Evolutionary conservation across 805 yeast genomes (phyloP).

Genomic region (Citeromyces matritensis): DNA sequence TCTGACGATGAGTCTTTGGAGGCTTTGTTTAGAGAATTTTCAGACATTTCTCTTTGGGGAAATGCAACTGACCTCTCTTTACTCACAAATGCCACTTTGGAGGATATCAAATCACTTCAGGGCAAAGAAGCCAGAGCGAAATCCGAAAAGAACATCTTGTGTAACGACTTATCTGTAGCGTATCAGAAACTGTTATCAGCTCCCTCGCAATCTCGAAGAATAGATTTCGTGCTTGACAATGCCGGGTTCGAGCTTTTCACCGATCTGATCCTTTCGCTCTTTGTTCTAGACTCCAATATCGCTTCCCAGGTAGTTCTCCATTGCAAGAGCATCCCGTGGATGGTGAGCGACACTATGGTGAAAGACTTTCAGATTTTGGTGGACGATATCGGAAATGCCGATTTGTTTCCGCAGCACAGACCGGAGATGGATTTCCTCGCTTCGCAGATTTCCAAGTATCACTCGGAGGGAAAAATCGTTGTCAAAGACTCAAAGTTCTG

Average conservation of each 20-base stretch:
- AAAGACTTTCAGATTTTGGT: constrained; percentile 56
- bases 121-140: constrained; percentile 77
- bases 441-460: constrained; percentile 24
- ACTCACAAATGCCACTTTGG: constrained; percentile 62
- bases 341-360: constrained; percentile 90
- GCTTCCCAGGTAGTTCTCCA: constrained; percentile 58
- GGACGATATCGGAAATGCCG: constrained; percentile 33
- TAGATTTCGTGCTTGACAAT: constrained; percentile 82
- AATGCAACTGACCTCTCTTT: constrained; percentile 92
- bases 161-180: constrained; percentile 57
- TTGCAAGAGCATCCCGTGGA: constrained; percentile 90
- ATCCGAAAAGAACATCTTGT: constrained; percentile 64
- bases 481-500: constrained; percentile 63
- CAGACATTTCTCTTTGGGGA: constrained; percentile 92
- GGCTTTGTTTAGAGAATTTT: constrained; percentile 58
- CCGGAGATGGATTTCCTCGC: constrained; percentile 33
- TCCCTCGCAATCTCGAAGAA: constrained; percentile 22
- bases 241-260: constrained; percentile 92
- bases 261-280: constrained; percentile 54
- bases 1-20: constrained; percentile 7
- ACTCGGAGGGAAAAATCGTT: constrained; percentile 27
- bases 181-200: constrained; percentile 33
- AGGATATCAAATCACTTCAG: constrained; percentile 82
- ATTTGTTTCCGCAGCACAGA: constrained; percentile 34
- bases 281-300: constrained; percentile 57